Conservation (phyloP, 306 rosid species). For the Mimosa pudica region DNA sequence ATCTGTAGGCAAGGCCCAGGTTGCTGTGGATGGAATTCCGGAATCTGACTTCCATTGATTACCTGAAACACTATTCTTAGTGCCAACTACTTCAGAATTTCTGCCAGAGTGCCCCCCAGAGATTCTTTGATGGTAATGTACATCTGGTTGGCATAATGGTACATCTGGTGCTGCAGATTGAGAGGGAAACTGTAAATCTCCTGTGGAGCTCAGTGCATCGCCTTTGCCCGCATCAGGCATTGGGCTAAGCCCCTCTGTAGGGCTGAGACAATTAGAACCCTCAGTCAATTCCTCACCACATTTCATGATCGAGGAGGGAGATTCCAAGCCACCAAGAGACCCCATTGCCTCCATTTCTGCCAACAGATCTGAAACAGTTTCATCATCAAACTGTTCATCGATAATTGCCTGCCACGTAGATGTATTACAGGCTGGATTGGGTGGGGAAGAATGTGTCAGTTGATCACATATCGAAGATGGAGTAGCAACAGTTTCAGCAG, state of each 20-base stretch:
- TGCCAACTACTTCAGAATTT: constrained; percentile 53
- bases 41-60: constrained; percentile 56
- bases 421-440: constrained; percentile 57
- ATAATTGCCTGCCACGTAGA: constrained; percentile 77
- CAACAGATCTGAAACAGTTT: constrained; percentile 93
- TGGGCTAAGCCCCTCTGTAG: constrained; percentile 70
- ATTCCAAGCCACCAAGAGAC: constrained; percentile 77
- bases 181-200: constrained; percentile 59
- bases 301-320: constrained; percentile 67
- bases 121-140: constrained; percentile 54
- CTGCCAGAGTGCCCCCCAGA: constrained; percentile 51
- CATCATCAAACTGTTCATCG: constrained; percentile 70
- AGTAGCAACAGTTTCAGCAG: constrained; percentile 42
- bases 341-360: constrained; percentile 99
- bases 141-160: constrained; percentile 43
- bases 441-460: constrained; percentile 51
- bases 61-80: constrained; percentile 55
- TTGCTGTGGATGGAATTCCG: constrained; percentile 49
- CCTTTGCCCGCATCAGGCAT: constrained; percentile 77
- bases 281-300: constrained; percentile 63
- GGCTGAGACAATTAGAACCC: constrained; percentile 73
- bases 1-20: constrained; percentile 56
- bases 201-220: constrained; percentile 77
- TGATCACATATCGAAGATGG: constrained; percentile 50
- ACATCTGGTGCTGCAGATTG: constrained; percentile 57